Percentiles rank a stretch among this genome's conserved stretches.
phyloP scores from a whole-genome alignment of 2,329 filamentous ascomycete species.

The Talaromyces pinophilus region DNA sequence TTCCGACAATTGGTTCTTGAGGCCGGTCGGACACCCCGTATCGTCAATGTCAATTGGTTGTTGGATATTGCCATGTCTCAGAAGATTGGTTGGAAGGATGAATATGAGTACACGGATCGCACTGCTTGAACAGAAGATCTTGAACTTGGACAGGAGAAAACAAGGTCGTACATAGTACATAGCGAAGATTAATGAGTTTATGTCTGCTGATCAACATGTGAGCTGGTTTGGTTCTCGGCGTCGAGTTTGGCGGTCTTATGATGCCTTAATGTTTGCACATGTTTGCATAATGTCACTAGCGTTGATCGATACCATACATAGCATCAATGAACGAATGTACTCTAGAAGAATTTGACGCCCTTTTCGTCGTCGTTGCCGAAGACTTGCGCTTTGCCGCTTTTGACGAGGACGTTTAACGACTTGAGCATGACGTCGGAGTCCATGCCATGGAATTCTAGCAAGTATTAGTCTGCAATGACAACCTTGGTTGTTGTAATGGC shows the following conservation, averaged over 20 bases:
- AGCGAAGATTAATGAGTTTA: conserved; percentile 6
- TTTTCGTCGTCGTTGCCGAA: conserved; percentile 86
- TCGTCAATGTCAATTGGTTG: conserved; percentile 87
- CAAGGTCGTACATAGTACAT: conserved; percentile 20
- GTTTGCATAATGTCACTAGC: conserved; percentile 19
- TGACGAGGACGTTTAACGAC: conserved; percentile 77
- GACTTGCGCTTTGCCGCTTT: conserved; percentile 87
- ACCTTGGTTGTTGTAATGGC: conserved; percentile 29
- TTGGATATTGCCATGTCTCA: conserved; percentile 88
- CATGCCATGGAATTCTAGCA: conserved; percentile 81
- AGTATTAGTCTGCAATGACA: conserved; percentile 9
- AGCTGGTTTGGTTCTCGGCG: conserved; percentile 13
- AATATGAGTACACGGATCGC: conserved; percentile 51
- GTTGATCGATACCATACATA: not conserved
- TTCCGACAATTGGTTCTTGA: conserved; percentile 78
- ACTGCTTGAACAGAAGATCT: conserved; percentile 16
- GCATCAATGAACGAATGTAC: conserved; percentile 7
- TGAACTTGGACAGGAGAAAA: not conserved
- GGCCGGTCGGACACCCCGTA: conserved; percentile 74
- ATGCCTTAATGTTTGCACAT: not conserved
- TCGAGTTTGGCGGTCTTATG: conserved; percentile 14
- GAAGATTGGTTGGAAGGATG: conserved; percentile 66
- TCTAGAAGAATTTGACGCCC: conserved; percentile 95
- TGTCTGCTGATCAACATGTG: conserved; percentile 2
- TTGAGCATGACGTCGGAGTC: conserved; percentile 78